Percentiles rank a stretch among this genome's conserved stretches.
These are phyloP conservation scores for Penicillium carneum DNA, from an alignment of 2,329 filamentous ascomycete genomes.

Conservation along the genomic window DNA sequence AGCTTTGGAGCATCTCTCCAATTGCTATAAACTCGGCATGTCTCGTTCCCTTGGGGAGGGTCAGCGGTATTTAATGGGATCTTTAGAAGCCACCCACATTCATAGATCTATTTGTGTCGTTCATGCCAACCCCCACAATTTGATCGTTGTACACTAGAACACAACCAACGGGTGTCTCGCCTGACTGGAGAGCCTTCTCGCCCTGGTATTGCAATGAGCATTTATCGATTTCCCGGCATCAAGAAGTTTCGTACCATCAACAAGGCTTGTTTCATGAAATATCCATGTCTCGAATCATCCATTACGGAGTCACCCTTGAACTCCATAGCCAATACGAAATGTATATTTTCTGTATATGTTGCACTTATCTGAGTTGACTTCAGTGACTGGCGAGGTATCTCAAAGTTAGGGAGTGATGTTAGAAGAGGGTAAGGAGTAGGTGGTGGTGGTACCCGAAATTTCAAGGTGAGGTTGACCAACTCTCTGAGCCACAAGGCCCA, in stretches of 20 bases:
- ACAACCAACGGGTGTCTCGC: constrained; percentile 96
- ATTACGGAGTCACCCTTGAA: constrained; percentile 15
- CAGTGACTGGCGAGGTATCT: not conserved
- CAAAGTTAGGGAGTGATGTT: not conserved
- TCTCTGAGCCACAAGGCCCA: not conserved
- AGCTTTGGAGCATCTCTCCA: constrained; percentile 66
- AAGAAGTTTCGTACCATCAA: constrained; percentile 70
- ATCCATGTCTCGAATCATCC: constrained; percentile 54
- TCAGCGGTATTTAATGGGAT: constrained; percentile 10
- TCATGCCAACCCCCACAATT: constrained; percentile 90
- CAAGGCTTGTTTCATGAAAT: constrained; percentile 85
- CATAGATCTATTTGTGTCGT: constrained; percentile 90
- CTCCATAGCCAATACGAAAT: constrained; percentile 9
- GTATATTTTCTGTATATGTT: not conserved
- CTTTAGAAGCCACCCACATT: constrained; percentile 55
- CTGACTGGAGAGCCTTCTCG: constrained; percentile 79
- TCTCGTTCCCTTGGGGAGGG: constrained; percentile 78
- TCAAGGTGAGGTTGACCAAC: constrained; percentile 7
- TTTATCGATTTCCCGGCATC: not conserved
- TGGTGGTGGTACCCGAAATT: constrained; percentile 11
- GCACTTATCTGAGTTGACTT: not conserved
- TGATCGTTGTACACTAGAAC: constrained; percentile 82
- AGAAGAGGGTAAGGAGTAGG: not conserved
- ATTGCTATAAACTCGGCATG: constrained; percentile 96
- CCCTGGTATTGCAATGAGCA: constrained; percentile 62